Conservation (phyloP, 352 stramenopile genomes). For the Globisporangium paroecandrum region DNA sequence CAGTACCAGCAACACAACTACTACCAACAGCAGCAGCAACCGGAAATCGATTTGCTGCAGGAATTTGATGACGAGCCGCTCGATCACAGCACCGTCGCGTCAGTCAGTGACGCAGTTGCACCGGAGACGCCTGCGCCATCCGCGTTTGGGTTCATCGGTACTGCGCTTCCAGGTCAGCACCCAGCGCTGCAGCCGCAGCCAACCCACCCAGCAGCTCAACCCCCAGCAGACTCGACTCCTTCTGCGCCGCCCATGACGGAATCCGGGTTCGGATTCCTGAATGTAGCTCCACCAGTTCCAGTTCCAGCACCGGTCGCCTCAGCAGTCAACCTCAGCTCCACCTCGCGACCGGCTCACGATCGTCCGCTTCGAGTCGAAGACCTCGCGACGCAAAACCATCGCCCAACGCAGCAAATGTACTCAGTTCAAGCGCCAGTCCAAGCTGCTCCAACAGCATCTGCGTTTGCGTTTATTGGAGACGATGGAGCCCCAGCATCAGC, state of each 20-base stretch:
- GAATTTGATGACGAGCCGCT: constrained; percentile 16
- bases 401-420: constrained; percentile 8
- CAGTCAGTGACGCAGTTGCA: background rate
- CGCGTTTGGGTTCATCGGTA: constrained; percentile 37
- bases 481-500: constrained; percentile 16
- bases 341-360: constrained; percentile 13
- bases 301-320: constrained; percentile 6
- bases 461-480: constrained; percentile 48
- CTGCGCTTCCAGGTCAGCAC: constrained; percentile 5
- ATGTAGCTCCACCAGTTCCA: constrained; percentile 11
- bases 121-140: constrained; percentile 18
- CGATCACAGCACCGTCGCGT: background rate
- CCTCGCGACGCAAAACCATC: constrained; percentile 10
- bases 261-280: constrained; percentile 42
- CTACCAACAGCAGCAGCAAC: background rate
- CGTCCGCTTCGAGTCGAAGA: constrained; percentile 18
- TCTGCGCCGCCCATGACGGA: constrained; percentile 27
- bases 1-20: constrained; percentile 1
- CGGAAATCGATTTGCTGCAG: constrained; percentile 18
- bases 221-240: background rate
- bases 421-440: background rate
- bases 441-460: constrained; percentile 22
- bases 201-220: background rate
- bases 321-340: constrained; percentile 13
- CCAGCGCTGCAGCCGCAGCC: constrained; percentile 2